These are phyloP conservation scores for Chaetomium sp. DNA, from an alignment of 2,329 filamentous ascomycete genomes.

Conservation along the genomic window DNA sequence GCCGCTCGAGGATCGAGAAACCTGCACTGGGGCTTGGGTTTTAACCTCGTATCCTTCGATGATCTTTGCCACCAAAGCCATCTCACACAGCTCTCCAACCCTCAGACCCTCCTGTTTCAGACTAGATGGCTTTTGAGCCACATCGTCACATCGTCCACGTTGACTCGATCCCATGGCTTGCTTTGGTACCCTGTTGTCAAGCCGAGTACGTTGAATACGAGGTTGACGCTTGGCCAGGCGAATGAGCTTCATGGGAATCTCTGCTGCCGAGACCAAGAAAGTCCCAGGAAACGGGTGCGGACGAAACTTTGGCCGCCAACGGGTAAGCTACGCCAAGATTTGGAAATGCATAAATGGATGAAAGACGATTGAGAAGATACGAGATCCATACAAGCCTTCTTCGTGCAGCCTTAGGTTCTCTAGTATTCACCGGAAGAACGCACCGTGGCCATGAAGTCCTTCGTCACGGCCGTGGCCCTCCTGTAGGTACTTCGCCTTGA, in stretches of 20 bases:
- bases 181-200: not conserved
- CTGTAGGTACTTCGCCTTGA: slow-evolving; percentile 1
- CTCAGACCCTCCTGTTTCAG: not conserved
- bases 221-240: slow-evolving; percentile 7
- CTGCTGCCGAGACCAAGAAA: not conserved
- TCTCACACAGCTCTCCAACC: not conserved
- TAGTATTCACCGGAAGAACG: not conserved
- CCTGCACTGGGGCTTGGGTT: not conserved
- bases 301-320: slow-evolving; percentile 18
- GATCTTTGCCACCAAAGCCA: not conserved
- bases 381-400: not conserved
- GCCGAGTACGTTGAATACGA: slow-evolving; percentile 10
- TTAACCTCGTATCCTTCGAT: not conserved
- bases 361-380: not conserved
- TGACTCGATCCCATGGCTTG: not conserved
- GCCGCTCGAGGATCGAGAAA: not conserved
- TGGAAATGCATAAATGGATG: not conserved
- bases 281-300: slow-evolving; percentile 2
- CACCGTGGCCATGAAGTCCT: slow-evolving; percentile 11
- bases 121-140: not conserved
- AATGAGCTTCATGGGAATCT: slow-evolving; percentile 10
- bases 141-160: not conserved
- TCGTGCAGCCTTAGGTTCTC: not conserved
- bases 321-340: slow-evolving; percentile 14
- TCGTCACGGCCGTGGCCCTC: not conserved